Conservation (phyloP, 352 stramenopile species). For the Peronospora tabacina region DNA sequence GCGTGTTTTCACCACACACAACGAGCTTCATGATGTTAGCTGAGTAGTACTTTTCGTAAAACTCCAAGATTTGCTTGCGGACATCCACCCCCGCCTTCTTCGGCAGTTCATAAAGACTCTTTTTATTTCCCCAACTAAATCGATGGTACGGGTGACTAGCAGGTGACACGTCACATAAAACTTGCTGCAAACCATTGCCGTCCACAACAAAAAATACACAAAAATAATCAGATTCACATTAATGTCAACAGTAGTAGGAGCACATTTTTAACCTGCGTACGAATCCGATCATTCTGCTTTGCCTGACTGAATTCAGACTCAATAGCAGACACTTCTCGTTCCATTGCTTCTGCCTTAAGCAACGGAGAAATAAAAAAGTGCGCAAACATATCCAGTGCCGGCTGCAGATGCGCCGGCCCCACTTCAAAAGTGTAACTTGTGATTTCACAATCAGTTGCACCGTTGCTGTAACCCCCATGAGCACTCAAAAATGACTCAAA, state of each 20-base stretch:
- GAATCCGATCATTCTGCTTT: slow-evolving; percentile 61
- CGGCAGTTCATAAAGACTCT: slow-evolving; percentile 52
- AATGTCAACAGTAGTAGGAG: slow-evolving; percentile 3
- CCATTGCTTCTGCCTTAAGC: slow-evolving; percentile 68
- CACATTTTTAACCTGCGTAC: slow-evolving; percentile 23
- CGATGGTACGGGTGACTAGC: slow-evolving; percentile 59
- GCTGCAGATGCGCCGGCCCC: slow-evolving; percentile 43
- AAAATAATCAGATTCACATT: background rate
- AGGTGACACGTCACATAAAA: slow-evolving; percentile 56
- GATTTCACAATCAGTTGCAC: slow-evolving; percentile 88
- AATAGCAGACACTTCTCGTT: slow-evolving; percentile 78
- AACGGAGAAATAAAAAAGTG: slow-evolving; percentile 92
- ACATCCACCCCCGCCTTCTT: slow-evolving; percentile 42
- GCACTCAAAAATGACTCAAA: slow-evolving; percentile 87
- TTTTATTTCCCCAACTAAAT: slow-evolving; percentile 83
- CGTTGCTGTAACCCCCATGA: slow-evolving; percentile 88
- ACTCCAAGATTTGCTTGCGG: slow-evolving; percentile 45
- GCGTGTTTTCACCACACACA: slow-evolving; percentile 59
- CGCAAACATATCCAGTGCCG: slow-evolving; percentile 89
- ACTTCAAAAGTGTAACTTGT: slow-evolving; percentile 94
- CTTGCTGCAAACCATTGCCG: slow-evolving; percentile 42
- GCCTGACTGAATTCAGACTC: slow-evolving; percentile 86
- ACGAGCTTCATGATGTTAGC: slow-evolving; percentile 83
- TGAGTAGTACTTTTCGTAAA: slow-evolving; percentile 70
- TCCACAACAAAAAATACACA: slow-evolving; percentile 9